Conservation (phyloP, 345 rosid species). For the Boechera stricta region DNA sequence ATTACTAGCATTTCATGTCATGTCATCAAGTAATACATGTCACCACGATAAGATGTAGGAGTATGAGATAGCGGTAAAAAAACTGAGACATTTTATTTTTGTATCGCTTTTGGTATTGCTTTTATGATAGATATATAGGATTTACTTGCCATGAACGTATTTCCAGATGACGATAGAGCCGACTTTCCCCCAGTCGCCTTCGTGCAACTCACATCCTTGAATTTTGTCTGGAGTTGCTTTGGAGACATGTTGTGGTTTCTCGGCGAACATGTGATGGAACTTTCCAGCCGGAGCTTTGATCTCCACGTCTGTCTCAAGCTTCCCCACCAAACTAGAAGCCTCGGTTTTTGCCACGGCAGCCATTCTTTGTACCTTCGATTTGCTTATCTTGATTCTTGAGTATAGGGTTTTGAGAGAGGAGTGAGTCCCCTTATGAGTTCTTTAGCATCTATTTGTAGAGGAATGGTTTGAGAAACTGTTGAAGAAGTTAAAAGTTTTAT, state of each 20-base stretch:
- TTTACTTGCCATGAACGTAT: too few species aligned
- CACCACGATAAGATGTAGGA: too few species aligned
- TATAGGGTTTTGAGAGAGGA: not conserved
- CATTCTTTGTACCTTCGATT: not conserved
- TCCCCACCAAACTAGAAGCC: conserved; percentile 20
- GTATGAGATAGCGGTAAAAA: too few species aligned
- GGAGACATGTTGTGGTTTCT: conserved; percentile 48
- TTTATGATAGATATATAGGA: too few species aligned
- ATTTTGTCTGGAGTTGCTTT: conserved; percentile 20
- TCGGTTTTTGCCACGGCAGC: not conserved
- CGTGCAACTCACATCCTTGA: too few species aligned
- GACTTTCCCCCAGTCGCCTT: too few species aligned
- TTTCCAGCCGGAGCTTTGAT: conserved; percentile 12
- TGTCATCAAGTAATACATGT: too few species aligned
- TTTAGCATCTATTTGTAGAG: conserved; percentile 9
- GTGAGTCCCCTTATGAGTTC: conserved; percentile 3
- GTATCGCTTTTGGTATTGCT: too few species aligned
- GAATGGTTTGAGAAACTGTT: not conserved
- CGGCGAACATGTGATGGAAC: conserved; percentile 45
- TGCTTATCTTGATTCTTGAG: not conserved
- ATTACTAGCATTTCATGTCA: too few species aligned
- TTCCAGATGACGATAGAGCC: too few species aligned
- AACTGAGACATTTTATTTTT: too few species aligned
- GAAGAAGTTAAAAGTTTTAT: not conserved
- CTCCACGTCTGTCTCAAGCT: conserved; percentile 22